Conservation (phyloP, 768 basidiomycete genomes). For the Russula sp. region DNA sequence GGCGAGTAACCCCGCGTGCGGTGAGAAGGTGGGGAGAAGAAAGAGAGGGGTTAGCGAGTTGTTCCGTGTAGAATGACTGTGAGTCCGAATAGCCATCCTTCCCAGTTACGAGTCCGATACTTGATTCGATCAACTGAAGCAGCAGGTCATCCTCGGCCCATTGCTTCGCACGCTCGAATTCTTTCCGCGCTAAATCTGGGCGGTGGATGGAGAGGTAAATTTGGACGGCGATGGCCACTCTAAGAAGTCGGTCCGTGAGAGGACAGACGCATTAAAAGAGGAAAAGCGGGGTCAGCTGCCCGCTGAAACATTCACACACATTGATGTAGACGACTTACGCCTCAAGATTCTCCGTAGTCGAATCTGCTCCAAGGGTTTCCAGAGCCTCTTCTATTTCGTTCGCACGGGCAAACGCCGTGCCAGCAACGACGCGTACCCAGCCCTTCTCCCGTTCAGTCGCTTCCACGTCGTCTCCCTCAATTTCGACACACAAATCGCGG, state of each 20-base stretch:
- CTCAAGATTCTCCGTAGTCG: conserved; percentile 74
- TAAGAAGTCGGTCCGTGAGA: conserved; percentile 30
- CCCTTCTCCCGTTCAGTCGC: conserved; percentile 63
- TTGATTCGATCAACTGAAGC: conserved; percentile 84
- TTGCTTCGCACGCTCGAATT: conserved; percentile 75
- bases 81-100: conserved; percentile 56
- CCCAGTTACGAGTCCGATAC: conserved; percentile 67
- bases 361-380: conserved; percentile 68
- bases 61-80: conserved; percentile 71
- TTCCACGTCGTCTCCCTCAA: conserved; percentile 72
- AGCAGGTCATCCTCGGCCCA: conserved; percentile 89
- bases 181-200: conserved; percentile 78
- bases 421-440: conserved; percentile 71
- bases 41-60: conserved; percentile 73
- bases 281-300: background rate
- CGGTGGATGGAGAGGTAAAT: conserved; percentile 89
- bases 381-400: conserved; percentile 90
- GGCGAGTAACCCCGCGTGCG: conserved; percentile 71
- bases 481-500: conserved; percentile 80
- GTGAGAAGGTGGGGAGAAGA: conserved; percentile 69
- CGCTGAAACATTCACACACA: conserved; percentile 14
- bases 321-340: conserved; percentile 52
- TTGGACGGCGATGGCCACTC: conserved; percentile 77
- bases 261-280: background rate
- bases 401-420: conserved; percentile 78